Evolutionary conservation across 352 stramenopile species (phyloP), one percentile per base, ranked within the genome.

Genomic region (Phytophthora brassicae): DNA sequence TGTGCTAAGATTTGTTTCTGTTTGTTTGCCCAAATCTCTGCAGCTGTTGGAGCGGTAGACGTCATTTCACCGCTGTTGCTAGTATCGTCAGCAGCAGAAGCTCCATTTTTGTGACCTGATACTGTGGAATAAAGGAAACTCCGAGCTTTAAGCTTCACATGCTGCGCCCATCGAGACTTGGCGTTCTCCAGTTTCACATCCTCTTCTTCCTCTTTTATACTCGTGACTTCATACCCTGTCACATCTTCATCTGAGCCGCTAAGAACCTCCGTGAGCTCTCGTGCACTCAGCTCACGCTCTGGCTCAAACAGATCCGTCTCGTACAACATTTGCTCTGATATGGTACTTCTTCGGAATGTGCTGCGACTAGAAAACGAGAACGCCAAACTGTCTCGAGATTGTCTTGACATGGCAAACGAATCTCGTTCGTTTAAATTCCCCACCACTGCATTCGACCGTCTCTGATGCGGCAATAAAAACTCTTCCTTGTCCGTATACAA

Each of bases 171-270:
- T 16, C 86, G 79, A 8, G 79, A 92, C 44, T 90, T 87, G 26
- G 86, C 86, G 14, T 91, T 88, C 61, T 91, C 83, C 26, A 89
- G 75, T 64, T 94, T 95, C 26, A 90, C 62, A 36, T 86, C 77
- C 52, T 95, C 77, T 41, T 94, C 86, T 62, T 92, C 83, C 56
- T 92, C 77, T 35, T 92, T 95, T 66, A 93, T 92, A 66, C 83
- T 92, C 16, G 84, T 90, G 60, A 92, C 82, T 59, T 86, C 79
- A 54, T 90, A 85, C 38, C 71, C 80, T 58, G 86, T 88, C 33
- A 77, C 71, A 47, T 92, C 66, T 20, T 81, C 70, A 45, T 88
- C 73, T 9, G 67, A 88, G 0, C 73, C 72, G 47, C 79, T 88
- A 2, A 95, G 74, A 19, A 93, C 80, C 31, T 93, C 82, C 12